Conservation (phyloP, 805 yeast genomes). For the Myxozyma melibiosi region DNA sequence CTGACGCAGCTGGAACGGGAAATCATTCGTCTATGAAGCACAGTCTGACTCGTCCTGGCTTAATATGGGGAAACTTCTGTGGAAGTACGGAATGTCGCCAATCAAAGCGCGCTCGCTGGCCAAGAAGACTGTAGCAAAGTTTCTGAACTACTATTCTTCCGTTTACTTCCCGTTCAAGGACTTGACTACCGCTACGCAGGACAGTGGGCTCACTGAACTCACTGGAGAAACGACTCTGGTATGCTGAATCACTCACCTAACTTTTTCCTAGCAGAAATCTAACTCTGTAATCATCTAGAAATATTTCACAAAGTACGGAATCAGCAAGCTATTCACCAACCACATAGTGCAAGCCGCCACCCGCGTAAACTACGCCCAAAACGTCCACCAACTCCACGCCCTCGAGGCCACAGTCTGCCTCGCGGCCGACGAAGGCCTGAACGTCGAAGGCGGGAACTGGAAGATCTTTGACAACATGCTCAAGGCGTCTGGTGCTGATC, state of each 20-base stretch:
- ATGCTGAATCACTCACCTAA: background rate
- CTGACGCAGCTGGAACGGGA: constrained; percentile 27
- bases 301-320: constrained; percentile 9
- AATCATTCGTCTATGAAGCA: constrained; percentile 16
- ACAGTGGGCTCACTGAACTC: constrained; percentile 38
- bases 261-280: too few species aligned
- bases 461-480: constrained; percentile 48
- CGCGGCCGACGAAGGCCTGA: constrained; percentile 44
- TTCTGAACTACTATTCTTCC: constrained; percentile 42
- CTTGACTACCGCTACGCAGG: constrained; percentile 34
- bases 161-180: constrained; percentile 46
- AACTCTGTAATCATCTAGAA: background rate
- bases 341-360: constrained; percentile 48
- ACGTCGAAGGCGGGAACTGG: constrained; percentile 52
- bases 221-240: constrained; percentile 38
- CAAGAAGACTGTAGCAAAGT: constrained; percentile 37
- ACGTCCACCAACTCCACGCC: constrained; percentile 48
- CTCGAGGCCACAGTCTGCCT: constrained; percentile 48
- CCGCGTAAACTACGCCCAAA: constrained; percentile 50
- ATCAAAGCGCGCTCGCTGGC: constrained; percentile 34
- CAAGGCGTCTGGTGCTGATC: constrained; percentile 42
- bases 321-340: constrained; percentile 36
- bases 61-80: constrained; percentile 35
- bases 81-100: constrained; percentile 43
- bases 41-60: constrained; percentile 24